Percentiles rank a stretch among this genome's conserved stretches.
These are phyloP conservation scores for Russula earlei DNA, from an alignment of 768 basidiomycete genomes.

Conservation along the genomic window DNA sequence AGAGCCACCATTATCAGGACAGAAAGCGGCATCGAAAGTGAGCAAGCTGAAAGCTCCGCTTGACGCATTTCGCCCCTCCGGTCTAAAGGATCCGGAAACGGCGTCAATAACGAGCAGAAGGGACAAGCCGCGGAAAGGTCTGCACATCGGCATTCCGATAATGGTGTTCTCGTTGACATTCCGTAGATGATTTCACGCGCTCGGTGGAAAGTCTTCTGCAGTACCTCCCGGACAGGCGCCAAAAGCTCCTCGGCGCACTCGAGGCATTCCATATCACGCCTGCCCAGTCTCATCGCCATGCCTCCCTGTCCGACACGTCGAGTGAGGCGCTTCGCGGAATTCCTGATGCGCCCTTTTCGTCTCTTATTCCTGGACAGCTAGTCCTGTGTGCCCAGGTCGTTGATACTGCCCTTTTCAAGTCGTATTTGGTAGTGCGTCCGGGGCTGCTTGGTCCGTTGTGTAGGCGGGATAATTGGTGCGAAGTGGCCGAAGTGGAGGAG, in stretches of 20 bases:
- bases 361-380: slow-evolving; percentile 75
- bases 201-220: slow-evolving; percentile 84
- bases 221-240: slow-evolving; percentile 84
- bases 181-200: slow-evolving; percentile 47
- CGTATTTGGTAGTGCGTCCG: slow-evolving; percentile 76
- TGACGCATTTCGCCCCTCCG: slow-evolving; percentile 39
- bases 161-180: neutral
- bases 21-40: slow-evolving; percentile 25
- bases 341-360: slow-evolving; percentile 63
- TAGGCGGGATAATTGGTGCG: slow-evolving; percentile 93
- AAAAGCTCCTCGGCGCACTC: slow-evolving; percentile 74
- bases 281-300: slow-evolving; percentile 55
- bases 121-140: slow-evolving; percentile 23
- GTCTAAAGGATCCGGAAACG: slow-evolving; percentile 53
- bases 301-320: slow-evolving; percentile 63
- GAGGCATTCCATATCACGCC: slow-evolving; percentile 59
- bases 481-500: slow-evolving; percentile 89
- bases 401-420: slow-evolving; percentile 91
- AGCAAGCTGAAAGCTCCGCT: slow-evolving; percentile 47
- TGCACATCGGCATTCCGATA: neutral
- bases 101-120: slow-evolving; percentile 35
- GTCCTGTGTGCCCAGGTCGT: slow-evolving; percentile 87
- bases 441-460: slow-evolving; percentile 79
- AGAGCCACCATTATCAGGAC: slow-evolving; percentile 4
- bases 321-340: slow-evolving; percentile 67